These are phyloP conservation scores for Luzula sylvatica DNA, from an alignment of 176 grass and related monocot genomes.

Conservation along the genomic window DNA sequence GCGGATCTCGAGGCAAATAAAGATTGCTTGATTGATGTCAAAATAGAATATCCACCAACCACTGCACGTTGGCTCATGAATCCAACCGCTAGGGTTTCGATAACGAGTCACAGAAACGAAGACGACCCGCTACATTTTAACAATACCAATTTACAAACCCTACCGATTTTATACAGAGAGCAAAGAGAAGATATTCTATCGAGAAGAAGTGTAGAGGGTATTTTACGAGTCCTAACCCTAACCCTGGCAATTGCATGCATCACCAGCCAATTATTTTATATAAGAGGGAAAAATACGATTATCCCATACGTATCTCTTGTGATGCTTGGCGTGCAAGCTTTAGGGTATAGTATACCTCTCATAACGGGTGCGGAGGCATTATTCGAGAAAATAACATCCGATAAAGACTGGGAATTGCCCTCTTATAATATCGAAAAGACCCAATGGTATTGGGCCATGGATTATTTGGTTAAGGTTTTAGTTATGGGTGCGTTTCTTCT, in stretches of 20 bases:
- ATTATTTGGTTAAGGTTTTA: constrained; percentile 78
- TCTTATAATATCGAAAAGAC: constrained; percentile 58
- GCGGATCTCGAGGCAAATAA: constrained; percentile 34
- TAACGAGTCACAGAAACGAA: constrained; percentile 42
- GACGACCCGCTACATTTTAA: constrained; percentile 46
- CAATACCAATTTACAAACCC: constrained; percentile 43
- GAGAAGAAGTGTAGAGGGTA: constrained; percentile 61
- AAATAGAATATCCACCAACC: constrained; percentile 72
- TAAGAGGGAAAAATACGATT: constrained; percentile 38
- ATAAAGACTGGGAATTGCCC: constrained; percentile 14
- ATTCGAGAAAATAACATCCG: constrained; percentile 52
- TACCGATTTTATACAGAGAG: constrained; percentile 52
- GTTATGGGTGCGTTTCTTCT: constrained; percentile 60
- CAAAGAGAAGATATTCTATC: constrained; percentile 76
- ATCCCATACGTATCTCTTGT: constrained; percentile 65
- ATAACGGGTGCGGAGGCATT: constrained; percentile 76
- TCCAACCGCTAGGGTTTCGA: constrained; percentile 44
- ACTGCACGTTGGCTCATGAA: constrained; percentile 75
- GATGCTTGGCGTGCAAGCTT: constrained; percentile 74
- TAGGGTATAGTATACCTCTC: constrained; percentile 71
- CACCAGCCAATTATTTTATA: constrained; percentile 60
- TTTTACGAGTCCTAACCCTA: constrained; percentile 63
- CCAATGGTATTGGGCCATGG: constrained; percentile 51
- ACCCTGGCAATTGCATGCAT: constrained; percentile 40
- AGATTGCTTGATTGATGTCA: constrained; percentile 83